These are phyloP conservation scores for Vitis riparia DNA, from an alignment of 164 flowering plant species.

Conservation along the genomic window DNA sequence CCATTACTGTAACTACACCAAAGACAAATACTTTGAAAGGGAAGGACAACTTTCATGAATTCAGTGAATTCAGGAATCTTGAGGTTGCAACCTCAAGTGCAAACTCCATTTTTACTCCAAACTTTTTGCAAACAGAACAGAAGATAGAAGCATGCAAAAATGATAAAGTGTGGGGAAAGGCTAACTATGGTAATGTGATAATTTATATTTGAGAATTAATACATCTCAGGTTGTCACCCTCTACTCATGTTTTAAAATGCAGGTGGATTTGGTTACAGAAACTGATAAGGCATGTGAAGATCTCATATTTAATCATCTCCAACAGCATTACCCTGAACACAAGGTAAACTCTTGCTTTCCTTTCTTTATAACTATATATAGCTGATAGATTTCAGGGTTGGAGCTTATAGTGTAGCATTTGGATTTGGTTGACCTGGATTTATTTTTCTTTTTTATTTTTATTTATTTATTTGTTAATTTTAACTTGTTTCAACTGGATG, in stretches of 20 bases:
- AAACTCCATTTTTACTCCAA: too few relatives aligned
- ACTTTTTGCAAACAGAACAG: too few relatives aligned
- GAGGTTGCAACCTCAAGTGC: too few relatives aligned
- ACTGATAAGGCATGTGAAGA: conserved; percentile 98
- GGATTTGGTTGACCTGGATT: neutral
- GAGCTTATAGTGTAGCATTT: neutral
- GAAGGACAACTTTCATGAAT: too few relatives aligned
- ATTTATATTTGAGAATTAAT: too few relatives aligned
- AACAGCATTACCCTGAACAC: conserved; percentile 67
- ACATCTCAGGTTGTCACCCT: neutral
- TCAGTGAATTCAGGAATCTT: too few relatives aligned
- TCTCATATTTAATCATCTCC: conserved; percentile 75
- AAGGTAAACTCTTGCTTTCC: conserved; percentile 47
- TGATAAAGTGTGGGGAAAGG: too few relatives aligned
- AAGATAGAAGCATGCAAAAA: too few relatives aligned
- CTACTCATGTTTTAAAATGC: conserved; percentile 5
- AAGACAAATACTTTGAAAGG: too few relatives aligned
- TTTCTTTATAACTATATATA: neutral
- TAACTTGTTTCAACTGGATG: conserved; percentile 4
- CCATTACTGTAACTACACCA: too few relatives aligned
- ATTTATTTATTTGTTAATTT: neutral
- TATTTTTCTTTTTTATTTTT: neutral
- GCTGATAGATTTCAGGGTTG: neutral
- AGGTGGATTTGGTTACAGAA: conserved; percentile 99
- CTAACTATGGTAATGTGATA: too few relatives aligned